Conservation (phyloP, 768 basidiomycete genomes). For the Calocera cornea region DNA sequence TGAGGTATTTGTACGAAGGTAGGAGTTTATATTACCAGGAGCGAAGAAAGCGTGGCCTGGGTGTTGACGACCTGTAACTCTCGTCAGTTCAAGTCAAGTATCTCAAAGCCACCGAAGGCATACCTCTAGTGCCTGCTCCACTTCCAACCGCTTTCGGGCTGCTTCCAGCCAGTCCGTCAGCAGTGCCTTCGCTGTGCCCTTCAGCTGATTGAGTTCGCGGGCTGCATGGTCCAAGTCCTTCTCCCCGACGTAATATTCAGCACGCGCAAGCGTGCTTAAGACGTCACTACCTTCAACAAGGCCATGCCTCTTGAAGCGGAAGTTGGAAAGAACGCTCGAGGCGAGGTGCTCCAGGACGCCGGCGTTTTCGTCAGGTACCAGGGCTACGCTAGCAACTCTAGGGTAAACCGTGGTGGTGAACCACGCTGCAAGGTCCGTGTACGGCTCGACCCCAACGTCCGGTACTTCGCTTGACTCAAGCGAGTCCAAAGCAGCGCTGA, state of each 20-base stretch:
- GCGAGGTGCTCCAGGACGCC: slow-evolving; percentile 78
- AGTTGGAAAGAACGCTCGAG: slow-evolving; percentile 56
- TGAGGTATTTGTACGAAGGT: neutral
- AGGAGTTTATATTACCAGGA: slow-evolving; percentile 48
- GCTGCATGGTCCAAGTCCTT: slow-evolving; percentile 82
- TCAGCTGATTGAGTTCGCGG: slow-evolving; percentile 81
- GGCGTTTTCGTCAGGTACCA: slow-evolving; percentile 83
- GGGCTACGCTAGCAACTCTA: slow-evolving; percentile 71
- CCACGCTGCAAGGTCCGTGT: slow-evolving; percentile 84
- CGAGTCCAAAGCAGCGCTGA: slow-evolving; percentile 49
- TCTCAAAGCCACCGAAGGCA: slow-evolving; percentile 11
- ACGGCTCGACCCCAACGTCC: slow-evolving; percentile 72
- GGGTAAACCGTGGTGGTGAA: slow-evolving; percentile 73
- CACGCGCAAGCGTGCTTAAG: slow-evolving; percentile 71
- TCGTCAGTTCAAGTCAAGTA: slow-evolving; percentile 10
- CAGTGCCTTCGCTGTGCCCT: slow-evolving; percentile 61
- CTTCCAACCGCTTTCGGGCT: slow-evolving; percentile 74
- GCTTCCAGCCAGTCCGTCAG: slow-evolving; percentile 75
- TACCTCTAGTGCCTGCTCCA: slow-evolving; percentile 83
- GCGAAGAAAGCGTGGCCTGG: slow-evolving; percentile 69
- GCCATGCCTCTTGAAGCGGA: slow-evolving; percentile 71
- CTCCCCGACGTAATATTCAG: slow-evolving; percentile 78
- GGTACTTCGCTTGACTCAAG: slow-evolving; percentile 60
- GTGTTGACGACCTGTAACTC: slow-evolving; percentile 55
- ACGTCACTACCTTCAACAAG: slow-evolving; percentile 70